A percentile compares a stretch with the other conserved stretches of the same genome.
These are phyloP conservation scores for Rutstroemia sp. DNA, from an alignment of 2,329 filamentous ascomycete species.

Conservation along the genomic window DNA sequence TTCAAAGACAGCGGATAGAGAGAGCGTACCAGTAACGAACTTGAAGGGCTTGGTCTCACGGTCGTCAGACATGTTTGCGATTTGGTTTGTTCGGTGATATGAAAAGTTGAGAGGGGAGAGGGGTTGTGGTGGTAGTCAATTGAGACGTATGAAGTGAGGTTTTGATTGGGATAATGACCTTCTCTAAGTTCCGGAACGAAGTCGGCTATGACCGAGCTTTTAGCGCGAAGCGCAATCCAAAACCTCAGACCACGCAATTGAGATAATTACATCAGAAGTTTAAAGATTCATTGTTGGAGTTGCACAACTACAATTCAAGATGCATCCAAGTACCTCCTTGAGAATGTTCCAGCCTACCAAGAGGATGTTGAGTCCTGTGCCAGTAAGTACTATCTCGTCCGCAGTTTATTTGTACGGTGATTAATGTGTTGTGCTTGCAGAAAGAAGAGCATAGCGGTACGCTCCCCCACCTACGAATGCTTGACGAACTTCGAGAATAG, in stretches of 20 bases:
- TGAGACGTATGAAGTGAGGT: conserved; percentile 24
- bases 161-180: conserved; percentile 19
- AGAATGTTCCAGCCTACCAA: conserved; percentile 59
- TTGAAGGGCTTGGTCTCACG: conserved; percentile 99
- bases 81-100: conserved; percentile 24
- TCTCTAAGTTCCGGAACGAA: conserved; percentile 9
- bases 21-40: conserved; percentile 89
- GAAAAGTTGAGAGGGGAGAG: conserved; percentile 26
- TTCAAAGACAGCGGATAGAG: conserved; percentile 17
- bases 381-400: conserved; percentile 48
- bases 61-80: conserved; percentile 84
- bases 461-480: conserved; percentile 29
- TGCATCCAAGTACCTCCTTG: conserved; percentile 50
- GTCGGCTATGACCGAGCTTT: conserved; percentile 29
- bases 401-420: not conserved
- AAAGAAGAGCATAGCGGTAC: conserved; percentile 62
- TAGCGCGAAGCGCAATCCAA: conserved; percentile 11
- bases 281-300: conserved; percentile 3
- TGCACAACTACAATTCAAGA: conserved; percentile 18
- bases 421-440: conserved; percentile 32
- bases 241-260: conserved; percentile 18
- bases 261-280: conserved; percentile 1
- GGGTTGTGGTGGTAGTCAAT: conserved; percentile 27
- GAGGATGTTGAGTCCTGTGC: conserved; percentile 63
- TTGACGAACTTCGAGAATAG: not conserved